Evolutionary conservation across 441 rosid species (phyloP).

Genomic region (Euphorbia neoarborescens): DNA sequence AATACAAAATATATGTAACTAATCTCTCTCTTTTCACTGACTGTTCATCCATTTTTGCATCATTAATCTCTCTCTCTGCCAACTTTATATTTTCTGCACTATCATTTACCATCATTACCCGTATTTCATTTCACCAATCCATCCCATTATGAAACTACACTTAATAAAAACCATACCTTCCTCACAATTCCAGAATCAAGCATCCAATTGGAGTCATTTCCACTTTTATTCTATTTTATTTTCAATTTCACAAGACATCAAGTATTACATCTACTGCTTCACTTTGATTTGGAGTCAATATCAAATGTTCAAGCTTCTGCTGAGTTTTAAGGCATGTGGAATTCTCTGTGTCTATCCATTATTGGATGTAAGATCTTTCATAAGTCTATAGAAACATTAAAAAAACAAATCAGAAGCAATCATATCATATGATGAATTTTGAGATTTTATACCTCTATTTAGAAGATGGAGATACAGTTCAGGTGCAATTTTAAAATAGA

Average conservation of each 20-base stretch:
- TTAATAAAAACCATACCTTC: slow-evolving; percentile 34
- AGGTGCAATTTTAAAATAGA: background rate
- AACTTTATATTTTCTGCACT: slow-evolving; percentile 63
- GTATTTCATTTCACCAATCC: background rate
- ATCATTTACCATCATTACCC: background rate
- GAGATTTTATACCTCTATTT: background rate
- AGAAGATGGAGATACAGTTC: background rate
- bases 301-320: slow-evolving; percentile 72
- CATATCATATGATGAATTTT: slow-evolving; percentile 2
- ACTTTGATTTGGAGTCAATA: slow-evolving; percentile 58
- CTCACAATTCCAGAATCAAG: slow-evolving; percentile 65
- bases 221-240: background rate
- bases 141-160: background rate
- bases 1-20: no score
- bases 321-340: slow-evolving; percentile 85
- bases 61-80: no score
- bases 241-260: background rate
- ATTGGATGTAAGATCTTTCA: slow-evolving; percentile 85
- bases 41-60: no score
- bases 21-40: no score
- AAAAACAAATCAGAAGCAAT: slow-evolving; percentile 21
- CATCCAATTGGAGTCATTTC: slow-evolving; percentile 90
- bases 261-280: background rate
- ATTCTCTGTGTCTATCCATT: slow-evolving; percentile 91
- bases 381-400: slow-evolving; percentile 66